Base-by-base conservation (phyloP, 208 protist species). In the Leptomonas seymouri region DNA sequence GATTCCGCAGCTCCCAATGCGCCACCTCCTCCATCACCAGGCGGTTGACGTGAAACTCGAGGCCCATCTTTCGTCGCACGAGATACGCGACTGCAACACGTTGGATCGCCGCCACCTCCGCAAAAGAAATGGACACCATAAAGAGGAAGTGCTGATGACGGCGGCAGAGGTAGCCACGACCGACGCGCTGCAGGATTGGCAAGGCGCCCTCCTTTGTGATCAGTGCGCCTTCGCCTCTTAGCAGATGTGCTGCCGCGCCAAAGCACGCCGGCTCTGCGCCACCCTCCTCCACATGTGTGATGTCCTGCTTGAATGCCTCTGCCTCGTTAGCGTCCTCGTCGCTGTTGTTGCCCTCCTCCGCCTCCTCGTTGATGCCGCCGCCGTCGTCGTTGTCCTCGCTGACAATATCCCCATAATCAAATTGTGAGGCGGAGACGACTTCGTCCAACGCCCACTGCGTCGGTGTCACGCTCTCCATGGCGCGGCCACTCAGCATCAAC, bases 1-100 rank as follows among this genome's bases (percentile, higher is more conserved):
- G 25, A 58, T 85, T 80, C 2, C 84, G 71, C 67, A 62, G 50
- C 63, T 83, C 76, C 78, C 80, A 89, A 28, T 67, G 59, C 54
- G 61, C 60, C 71, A 85, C 67, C 31, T 83, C 62, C 42, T 50
- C 49, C 12, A 60, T 36, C 18, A 67, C 80, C 27, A 76, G 34
- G 14, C 53, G 12, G 44, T 62, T 62, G 42, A 80, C 80, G 45
- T 74, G 55, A 56, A 70, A 76, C 16, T 69, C 69, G 6, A 81
- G 60, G 0, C 76, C 68, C 49, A 86, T 23, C 18, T 80, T 49
- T 34, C 66, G 54, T 2, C 84, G 80, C 14, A 62, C 44, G 23
- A 71, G 58, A 51, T 64, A 86, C 18, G 75, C 80, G 34, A 54
- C 46, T 9, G 74, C 80, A 5, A 82, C 80, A n/a, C 84, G 84